Percentiles rank a stretch among this genome's conserved stretches.
Conservation (phyloP, 371 early-diverging fungal species). For the Chytridium lagenaria region DNA sequence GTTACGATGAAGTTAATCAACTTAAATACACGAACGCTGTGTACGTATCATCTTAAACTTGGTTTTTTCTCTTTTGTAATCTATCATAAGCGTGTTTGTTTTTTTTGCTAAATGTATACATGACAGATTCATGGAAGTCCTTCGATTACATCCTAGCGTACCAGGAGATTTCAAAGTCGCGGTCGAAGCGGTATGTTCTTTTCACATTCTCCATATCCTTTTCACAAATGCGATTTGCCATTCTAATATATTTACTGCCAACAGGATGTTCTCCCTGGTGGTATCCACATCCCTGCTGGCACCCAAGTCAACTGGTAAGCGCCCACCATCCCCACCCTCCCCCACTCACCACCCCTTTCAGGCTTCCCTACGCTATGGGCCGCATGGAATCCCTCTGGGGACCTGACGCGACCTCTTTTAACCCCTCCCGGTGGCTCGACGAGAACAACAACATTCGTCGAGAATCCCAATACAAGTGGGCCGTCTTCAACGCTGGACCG, state of each 20-base stretch:
- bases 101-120: neutral
- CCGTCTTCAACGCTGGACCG: conserved; percentile 16
- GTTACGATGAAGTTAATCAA: conserved; percentile 29
- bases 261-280: conserved; percentile 69
- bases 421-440: conserved; percentile 63
- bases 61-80: neutral
- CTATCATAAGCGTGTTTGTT: no score
- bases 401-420: conserved; percentile 58
- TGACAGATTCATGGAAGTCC: conserved; percentile 62
- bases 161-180: conserved; percentile 68
- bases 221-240: conserved; percentile 52
- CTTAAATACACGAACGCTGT: conserved; percentile 38
- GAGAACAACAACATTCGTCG: neutral
- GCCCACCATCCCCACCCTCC: neutral
- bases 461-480: neutral
- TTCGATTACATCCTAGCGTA: conserved; percentile 71
- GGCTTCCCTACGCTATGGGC: conserved; percentile 54
- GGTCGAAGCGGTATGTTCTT: conserved; percentile 65
- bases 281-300: conserved; percentile 63
- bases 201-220: conserved; percentile 64
- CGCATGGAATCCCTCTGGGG: conserved; percentile 62
- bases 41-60: conserved; percentile 9
- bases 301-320: conserved; percentile 55
- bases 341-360: neutral
- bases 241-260: no score